Conservation (phyloP, 345 rosid species). For the Hibiscus trionum region DNA sequence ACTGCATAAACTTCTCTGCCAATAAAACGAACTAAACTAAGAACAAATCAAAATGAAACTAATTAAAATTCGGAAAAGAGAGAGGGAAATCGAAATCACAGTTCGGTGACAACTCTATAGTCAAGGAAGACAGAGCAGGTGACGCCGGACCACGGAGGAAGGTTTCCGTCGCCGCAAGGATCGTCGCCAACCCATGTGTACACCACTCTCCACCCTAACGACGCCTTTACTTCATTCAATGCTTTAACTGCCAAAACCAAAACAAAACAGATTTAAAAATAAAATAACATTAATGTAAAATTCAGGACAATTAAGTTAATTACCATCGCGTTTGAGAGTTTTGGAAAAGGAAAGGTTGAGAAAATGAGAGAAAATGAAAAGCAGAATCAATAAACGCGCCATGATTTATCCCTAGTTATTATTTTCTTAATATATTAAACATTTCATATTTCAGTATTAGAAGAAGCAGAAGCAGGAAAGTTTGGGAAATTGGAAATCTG, state of each 20-base stretch:
- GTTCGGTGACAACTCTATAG: conserved; percentile 5
- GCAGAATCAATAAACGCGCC: no score
- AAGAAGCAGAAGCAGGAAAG: not conserved
- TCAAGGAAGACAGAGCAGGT: conserved; percentile 3
- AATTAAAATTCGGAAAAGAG: not conserved
- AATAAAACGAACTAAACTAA: not conserved
- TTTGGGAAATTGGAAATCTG: not conserved
- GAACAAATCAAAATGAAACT: not conserved
- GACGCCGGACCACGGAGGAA: conserved; percentile 11
- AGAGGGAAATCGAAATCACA: not conserved
- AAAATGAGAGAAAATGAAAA: no score
- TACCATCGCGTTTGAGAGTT: no score
- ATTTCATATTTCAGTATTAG: not conserved
- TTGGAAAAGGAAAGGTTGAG: no score
- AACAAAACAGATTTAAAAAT: not conserved
- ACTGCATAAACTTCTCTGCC: conserved; percentile 25
- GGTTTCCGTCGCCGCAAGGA: conserved; percentile 4
- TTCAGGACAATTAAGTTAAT: no score
- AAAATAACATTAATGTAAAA: no score
- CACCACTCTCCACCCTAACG: not conserved
- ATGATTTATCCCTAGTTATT: no score
- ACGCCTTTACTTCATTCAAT: conserved; percentile 1
- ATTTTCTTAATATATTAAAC: no score
- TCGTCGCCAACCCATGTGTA: not conserved
- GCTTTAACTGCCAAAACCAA: not conserved